These are phyloP conservation scores for Lithohypha guttulata DNA, from an alignment of 2,329 filamentous ascomycete genomes.

Conservation along the genomic window DNA sequence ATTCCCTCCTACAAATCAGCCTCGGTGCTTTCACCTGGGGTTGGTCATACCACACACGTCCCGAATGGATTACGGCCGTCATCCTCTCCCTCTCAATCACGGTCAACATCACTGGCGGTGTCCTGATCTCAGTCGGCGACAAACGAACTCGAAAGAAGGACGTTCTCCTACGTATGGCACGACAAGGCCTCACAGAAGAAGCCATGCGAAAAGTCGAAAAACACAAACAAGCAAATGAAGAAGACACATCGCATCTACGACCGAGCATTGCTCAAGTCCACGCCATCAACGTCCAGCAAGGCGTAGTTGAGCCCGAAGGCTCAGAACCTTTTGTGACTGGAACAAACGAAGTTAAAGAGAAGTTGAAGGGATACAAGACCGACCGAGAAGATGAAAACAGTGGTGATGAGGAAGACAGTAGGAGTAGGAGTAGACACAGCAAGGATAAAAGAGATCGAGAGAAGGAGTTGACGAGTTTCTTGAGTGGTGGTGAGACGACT, in stretches of 20 bases:
- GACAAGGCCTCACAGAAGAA: constrained; percentile 62
- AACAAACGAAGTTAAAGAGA: constrained; percentile 5
- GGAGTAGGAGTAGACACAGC: neutral
- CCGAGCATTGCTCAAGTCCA: constrained; percentile 1
- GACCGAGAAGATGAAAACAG: neutral
- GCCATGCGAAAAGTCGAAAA: constrained; percentile 43
- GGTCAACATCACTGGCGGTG: constrained; percentile 64
- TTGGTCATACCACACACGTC: constrained; percentile 59
- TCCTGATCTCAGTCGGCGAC: constrained; percentile 68
- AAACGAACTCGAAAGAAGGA: constrained; percentile 74
- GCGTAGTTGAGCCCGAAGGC: neutral
- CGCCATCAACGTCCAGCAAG: constrained; percentile 2
- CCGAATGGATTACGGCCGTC: constrained; percentile 63
- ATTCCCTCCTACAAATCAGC: constrained; percentile 69
- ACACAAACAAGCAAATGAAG: constrained; percentile 15
- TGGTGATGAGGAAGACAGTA: neutral
- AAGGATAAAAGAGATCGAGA: no score
- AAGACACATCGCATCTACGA: constrained; percentile 5
- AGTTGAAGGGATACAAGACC: constrained; percentile 2
- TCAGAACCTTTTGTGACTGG: neutral
- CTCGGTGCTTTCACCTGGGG: constrained; percentile 70
- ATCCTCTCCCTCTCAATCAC: constrained; percentile 71
- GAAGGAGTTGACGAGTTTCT: no score
- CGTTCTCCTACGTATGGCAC: constrained; percentile 62
- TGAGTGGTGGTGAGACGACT: no score